phyloP scores from a whole-genome alignment of 768 basidiomycete species.

The Boletus subparvulus region DNA sequence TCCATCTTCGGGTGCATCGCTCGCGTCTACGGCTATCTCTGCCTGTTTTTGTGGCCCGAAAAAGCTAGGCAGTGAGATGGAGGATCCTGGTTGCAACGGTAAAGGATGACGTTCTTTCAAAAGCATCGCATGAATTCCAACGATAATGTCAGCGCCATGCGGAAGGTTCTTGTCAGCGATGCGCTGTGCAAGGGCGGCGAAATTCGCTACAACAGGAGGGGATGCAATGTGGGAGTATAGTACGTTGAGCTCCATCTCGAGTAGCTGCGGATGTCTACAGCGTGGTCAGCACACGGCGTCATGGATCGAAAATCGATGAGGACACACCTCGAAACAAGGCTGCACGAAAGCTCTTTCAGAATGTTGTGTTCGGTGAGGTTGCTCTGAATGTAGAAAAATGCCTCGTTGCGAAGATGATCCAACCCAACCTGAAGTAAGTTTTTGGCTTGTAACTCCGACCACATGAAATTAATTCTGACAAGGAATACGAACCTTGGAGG shows the following conservation, averaged over 20 bases:
- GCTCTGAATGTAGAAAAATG: slow-evolving; percentile 13
- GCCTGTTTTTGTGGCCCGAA: no score
- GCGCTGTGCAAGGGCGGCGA: slow-evolving; percentile 12
- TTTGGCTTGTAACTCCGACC: neutral
- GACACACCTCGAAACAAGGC: slow-evolving; percentile 17
- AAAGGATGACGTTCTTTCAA: slow-evolving; percentile 7
- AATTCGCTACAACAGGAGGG: slow-evolving; percentile 2
- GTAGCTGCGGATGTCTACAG: slow-evolving; percentile 10
- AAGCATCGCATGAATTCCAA: slow-evolving; percentile 18
- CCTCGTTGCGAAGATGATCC: slow-evolving; percentile 17
- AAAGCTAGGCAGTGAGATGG: neutral
- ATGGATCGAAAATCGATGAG: neutral
- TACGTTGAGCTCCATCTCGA: slow-evolving; percentile 19
- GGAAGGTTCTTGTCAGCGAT: slow-evolving; percentile 19
- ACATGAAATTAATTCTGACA: neutral
- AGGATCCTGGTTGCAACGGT: neutral
- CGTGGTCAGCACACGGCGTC: neutral
- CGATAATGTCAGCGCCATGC: slow-evolving; percentile 21
- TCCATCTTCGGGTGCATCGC: neutral
- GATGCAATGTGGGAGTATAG: slow-evolving; percentile 6
- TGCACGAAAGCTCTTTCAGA: slow-evolving; percentile 22
- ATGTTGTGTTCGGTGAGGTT: slow-evolving; percentile 25
- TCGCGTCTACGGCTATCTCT: neutral
- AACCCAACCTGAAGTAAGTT: slow-evolving; percentile 13
- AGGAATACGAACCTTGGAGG: slow-evolving; percentile 33